Percentiles rank a stretch among this genome's conserved stretches.
These are phyloP conservation scores for Drechslerella coelobrocha DNA, from an alignment of 2,329 filamentous ascomycete genomes.

Conservation along the genomic window DNA sequence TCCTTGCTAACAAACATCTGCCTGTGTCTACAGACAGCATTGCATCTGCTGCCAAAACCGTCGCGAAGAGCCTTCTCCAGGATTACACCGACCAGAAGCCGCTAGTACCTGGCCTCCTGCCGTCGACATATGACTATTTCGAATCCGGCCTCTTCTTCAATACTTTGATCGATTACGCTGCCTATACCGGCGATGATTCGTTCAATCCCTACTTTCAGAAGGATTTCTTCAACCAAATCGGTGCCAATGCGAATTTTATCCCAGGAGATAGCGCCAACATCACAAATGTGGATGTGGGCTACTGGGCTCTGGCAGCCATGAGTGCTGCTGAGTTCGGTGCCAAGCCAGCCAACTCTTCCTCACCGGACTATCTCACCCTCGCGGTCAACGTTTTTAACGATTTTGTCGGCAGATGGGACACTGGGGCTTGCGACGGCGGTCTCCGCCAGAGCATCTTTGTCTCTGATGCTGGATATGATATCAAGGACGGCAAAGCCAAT, in stretches of 20 bases:
- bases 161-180: conserved; percentile 39
- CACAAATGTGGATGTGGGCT: conserved; percentile 74
- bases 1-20: background rate
- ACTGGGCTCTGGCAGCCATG: conserved; percentile 74
- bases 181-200: conserved; percentile 33
- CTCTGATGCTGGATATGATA: conserved; percentile 76
- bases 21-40: conserved; percentile 17
- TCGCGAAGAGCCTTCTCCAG: conserved; percentile 20
- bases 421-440: conserved; percentile 71
- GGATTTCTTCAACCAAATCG: conserved; percentile 42
- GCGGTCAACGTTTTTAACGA: conserved; percentile 75
- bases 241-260: conserved; percentile 21
- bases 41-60: conserved; percentile 24
- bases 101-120: conserved; percentile 25
- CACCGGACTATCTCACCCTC: conserved; percentile 71
- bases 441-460: conserved; percentile 81
- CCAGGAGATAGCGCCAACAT: conserved; percentile 1
- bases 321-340: conserved; percentile 73
- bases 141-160: conserved; percentile 43
- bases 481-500: conserved; percentile 76
- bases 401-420: conserved; percentile 74
- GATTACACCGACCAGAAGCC: conserved; percentile 36
- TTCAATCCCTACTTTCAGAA: conserved; percentile 34
- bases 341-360: conserved; percentile 66
- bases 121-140: conserved; percentile 23